A percentile compares a stretch with the other conserved stretches of the same genome.
Conservation (phyloP, 495 filamentous ascomycete genomes). For the Tetracladium setigerum region DNA sequence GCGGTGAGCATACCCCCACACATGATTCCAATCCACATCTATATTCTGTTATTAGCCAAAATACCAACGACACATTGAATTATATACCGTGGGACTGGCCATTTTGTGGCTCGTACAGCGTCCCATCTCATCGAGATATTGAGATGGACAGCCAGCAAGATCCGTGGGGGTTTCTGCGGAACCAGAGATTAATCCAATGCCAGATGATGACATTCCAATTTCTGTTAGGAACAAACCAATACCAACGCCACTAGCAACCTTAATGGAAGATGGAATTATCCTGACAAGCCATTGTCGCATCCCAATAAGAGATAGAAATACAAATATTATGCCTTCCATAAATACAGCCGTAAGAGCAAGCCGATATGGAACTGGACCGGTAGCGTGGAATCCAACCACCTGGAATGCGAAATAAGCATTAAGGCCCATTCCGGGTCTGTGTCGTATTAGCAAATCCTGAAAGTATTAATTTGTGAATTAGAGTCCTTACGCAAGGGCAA, state of each 20-base stretch:
- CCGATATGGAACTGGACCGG: constrained; percentile 54
- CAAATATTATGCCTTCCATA: constrained; percentile 67
- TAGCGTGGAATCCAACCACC: constrained; percentile 64
- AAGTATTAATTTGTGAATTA: constrained; percentile 13
- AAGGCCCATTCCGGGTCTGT: constrained; percentile 65
- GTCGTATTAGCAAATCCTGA: constrained; percentile 7
- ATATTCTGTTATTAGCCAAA: constrained; percentile 4
- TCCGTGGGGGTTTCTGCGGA: constrained; percentile 47
- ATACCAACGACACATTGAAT: neutral
- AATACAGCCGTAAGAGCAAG: constrained; percentile 72
- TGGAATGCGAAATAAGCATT: constrained; percentile 82
- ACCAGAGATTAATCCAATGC: constrained; percentile 63
- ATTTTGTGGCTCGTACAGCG: constrained; percentile 44
- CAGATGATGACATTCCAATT: constrained; percentile 66
- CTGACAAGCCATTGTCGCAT: constrained; percentile 76
- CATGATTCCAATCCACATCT: constrained; percentile 70
- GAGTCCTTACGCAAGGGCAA: constrained; percentile 22
- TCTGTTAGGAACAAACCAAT: constrained; percentile 67
- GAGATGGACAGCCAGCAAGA: constrained; percentile 51
- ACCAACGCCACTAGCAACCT: constrained; percentile 74
- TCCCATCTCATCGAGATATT: neutral
- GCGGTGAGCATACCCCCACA: constrained; percentile 64
- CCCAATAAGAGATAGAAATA: constrained; percentile 56
- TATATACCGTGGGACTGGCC: constrained; percentile 53
- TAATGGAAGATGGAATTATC: constrained; percentile 66